Conservation (phyloP, 1,139 yeast species). For the Yamadazyma mexicana region DNA sequence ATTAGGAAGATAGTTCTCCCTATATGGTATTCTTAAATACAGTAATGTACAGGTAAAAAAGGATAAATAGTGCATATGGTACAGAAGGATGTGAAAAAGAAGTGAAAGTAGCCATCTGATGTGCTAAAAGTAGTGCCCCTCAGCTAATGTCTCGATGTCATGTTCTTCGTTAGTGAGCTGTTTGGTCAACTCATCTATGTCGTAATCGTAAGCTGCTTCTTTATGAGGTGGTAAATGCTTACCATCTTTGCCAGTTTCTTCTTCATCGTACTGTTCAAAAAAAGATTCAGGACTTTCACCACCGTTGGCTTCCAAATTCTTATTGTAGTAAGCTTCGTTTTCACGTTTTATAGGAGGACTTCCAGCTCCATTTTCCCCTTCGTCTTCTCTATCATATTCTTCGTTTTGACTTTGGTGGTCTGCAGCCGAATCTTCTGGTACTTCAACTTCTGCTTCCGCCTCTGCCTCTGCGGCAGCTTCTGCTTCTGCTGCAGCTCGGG, state of each 20-base stretch:
- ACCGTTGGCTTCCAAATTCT: too few species aligned
- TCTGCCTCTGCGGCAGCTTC: slow-evolving; percentile 6
- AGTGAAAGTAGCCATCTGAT: too few species aligned
- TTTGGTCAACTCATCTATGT: slow-evolving; percentile 31
- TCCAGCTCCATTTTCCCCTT: background rate
- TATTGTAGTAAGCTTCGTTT: background rate
- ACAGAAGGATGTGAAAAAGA: background rate
- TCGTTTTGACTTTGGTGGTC: background rate
- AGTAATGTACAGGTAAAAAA: slow-evolving; percentile 1
- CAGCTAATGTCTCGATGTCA: slow-evolving; percentile 32
- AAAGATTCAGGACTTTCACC: slow-evolving; percentile 12
- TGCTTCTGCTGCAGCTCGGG: slow-evolving; percentile 21
- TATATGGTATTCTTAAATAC: background rate
- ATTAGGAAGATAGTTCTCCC: background rate
- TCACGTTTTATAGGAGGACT: background rate
- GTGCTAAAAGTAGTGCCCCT: too few species aligned
- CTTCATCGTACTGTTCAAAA: slow-evolving; percentile 15
- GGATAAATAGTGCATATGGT: slow-evolving; percentile 1
- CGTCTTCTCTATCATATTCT: slow-evolving; percentile 6
- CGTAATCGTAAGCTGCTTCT: slow-evolving; percentile 28
- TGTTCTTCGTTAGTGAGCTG: slow-evolving; percentile 29
- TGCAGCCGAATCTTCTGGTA: slow-evolving; percentile 2
- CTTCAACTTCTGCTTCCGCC: slow-evolving; percentile 1
- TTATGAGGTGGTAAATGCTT: slow-evolving; percentile 11
- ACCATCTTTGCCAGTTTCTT: slow-evolving; percentile 6